A percentile compares a stretch with the other conserved stretches of the same genome.
Evolutionary conservation across 306 rosid genomes (phyloP).

Genomic region (Vigna mungo): DNA sequence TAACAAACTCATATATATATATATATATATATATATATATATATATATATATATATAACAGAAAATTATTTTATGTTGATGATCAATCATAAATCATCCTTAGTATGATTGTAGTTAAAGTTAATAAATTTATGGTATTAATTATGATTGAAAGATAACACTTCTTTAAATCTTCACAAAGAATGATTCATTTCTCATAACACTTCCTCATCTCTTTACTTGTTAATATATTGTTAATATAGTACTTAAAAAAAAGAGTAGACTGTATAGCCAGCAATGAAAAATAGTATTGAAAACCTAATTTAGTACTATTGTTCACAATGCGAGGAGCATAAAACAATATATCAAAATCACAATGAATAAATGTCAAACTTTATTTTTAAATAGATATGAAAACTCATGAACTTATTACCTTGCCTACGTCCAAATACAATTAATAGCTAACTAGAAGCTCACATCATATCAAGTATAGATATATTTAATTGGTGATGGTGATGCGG

Average conservation of each 20-base stretch:
- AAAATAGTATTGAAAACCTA: neutral
- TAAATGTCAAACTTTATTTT: neutral
- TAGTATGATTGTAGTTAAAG: no score
- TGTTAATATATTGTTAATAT: no score
- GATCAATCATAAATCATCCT: no score
- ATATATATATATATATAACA: no score
- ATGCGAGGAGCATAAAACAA: neutral
- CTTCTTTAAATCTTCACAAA: no score
- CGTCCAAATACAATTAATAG: neutral
- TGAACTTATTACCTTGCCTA: neutral
- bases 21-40: no score
- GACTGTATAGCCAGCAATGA: neutral
- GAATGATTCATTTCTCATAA: no score
- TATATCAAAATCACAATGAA: neutral
- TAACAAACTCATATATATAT: no score
- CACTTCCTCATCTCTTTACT: no score
- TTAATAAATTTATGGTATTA: no score
- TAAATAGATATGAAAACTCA: neutral
- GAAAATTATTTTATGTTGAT: no score
- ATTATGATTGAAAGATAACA: no score
- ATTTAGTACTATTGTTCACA: neutral
- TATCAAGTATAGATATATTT: neutral
- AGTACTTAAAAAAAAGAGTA: neutral
- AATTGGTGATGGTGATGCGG: constrained; percentile 17
- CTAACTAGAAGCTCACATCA: neutral